Percentiles rank a stretch among this genome's conserved stretches.
Conservation (phyloP, 2,329 filamentous ascomycete species). For the Alternaria viburni region DNA sequence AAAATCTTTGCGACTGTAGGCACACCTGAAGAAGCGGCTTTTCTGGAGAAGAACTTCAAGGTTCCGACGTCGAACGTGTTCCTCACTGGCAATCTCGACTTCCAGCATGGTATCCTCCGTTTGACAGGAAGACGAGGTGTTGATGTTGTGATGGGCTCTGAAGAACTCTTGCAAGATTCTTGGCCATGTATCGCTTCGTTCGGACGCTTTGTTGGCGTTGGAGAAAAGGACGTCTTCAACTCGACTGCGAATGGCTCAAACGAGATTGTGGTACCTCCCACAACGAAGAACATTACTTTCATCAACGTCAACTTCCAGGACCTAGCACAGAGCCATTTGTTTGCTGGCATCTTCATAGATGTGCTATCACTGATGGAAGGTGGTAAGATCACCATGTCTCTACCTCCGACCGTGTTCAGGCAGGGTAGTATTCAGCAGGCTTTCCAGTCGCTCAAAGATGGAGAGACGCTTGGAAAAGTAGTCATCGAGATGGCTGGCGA, state of each 20-base stretch:
- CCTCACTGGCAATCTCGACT: not conserved
- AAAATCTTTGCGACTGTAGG: conserved; percentile 18
- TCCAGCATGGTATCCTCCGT: conserved; percentile 6
- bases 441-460: conserved; percentile 21
- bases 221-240: conserved; percentile 8
- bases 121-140: conserved; percentile 36
- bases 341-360: conserved; percentile 1
- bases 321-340: not conserved
- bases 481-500: conserved; percentile 12
- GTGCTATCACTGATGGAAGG: not conserved
- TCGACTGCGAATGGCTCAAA: conserved; percentile 6
- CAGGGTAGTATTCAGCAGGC: conserved; percentile 19
- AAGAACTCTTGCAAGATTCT: conserved; percentile 20
- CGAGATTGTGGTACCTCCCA: not conserved
- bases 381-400: not conserved
- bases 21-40: conserved; percentile 7
- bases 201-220: conserved; percentile 38
- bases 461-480: conserved; percentile 8
- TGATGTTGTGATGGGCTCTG: conserved; percentile 45
- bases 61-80: conserved; percentile 37
- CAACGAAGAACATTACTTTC: conserved; percentile 6
- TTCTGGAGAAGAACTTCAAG: conserved; percentile 4
- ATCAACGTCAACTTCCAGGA: conserved; percentile 8
- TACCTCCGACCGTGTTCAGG: conserved; percentile 8
- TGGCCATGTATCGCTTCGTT: conserved; percentile 38